Conservation (phyloP, 148 eudicot species). For the Silene uniflora region DNA sequence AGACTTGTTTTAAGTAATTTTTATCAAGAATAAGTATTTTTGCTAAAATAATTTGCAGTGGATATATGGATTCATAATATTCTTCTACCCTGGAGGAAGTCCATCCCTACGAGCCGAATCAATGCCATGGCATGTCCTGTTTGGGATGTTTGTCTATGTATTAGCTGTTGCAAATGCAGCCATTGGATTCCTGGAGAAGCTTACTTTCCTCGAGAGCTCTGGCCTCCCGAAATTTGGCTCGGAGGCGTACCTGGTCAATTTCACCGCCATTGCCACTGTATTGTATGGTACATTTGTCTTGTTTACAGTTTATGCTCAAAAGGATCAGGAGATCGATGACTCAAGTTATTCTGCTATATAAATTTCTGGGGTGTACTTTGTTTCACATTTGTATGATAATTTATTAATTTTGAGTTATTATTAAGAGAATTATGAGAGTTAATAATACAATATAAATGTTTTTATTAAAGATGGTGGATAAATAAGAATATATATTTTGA, state of each 20-base stretch:
- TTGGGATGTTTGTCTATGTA: conserved; percentile 61
- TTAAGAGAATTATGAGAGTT: background rate
- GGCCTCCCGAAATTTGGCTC: conserved; percentile 69
- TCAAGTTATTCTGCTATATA: conserved; percentile 54
- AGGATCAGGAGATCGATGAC: conserved; percentile 42
- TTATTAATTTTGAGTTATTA: too few species aligned
- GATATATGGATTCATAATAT: conserved; percentile 67
- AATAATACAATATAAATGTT: too few species aligned
- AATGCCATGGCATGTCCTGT: conserved; percentile 73
- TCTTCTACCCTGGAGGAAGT: conserved; percentile 80
- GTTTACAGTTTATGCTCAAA: conserved; percentile 51
- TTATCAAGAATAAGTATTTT: too few species aligned
- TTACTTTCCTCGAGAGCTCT: conserved; percentile 67
- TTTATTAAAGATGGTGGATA: too few species aligned
- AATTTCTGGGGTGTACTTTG: background rate
- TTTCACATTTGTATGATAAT: background rate
- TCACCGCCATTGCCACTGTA: conserved; percentile 71
- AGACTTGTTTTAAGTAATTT: too few species aligned
- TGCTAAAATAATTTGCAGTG: conserved; percentile 80
- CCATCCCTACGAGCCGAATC: conserved; percentile 52
- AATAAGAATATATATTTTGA: too few species aligned
- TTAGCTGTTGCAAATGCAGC: conserved; percentile 69
- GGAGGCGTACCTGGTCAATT: conserved; percentile 84
- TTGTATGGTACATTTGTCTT: conserved; percentile 66
- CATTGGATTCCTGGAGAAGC: conserved; percentile 83